Conservation (phyloP, 176 grass and related monocot genomes). For the Oropetium thomaeum region DNA sequence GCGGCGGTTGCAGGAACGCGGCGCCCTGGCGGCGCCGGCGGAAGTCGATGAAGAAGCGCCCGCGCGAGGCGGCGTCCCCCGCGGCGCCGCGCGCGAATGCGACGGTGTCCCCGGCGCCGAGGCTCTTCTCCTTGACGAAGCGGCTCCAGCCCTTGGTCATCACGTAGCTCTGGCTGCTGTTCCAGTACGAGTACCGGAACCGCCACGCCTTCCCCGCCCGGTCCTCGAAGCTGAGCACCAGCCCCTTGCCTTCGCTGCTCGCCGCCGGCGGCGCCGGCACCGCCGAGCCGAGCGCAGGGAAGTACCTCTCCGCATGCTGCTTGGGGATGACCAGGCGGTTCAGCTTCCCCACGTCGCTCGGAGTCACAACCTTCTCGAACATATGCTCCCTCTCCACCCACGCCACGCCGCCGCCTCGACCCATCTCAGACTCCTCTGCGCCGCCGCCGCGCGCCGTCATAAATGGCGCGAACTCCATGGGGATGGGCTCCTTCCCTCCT, state of each 20-base stretch:
- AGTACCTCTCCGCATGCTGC: slow-evolving; percentile 91
- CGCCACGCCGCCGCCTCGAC: background rate
- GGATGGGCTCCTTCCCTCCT: background rate
- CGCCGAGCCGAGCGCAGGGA: slow-evolving; percentile 42
- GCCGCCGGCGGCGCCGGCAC: background rate
- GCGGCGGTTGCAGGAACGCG: slow-evolving; percentile 30
- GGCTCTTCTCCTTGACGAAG: slow-evolving; percentile 95
- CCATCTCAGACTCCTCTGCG: slow-evolving; percentile 6
- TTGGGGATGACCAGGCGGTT: slow-evolving; percentile 95
- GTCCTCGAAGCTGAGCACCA: slow-evolving; percentile 90
- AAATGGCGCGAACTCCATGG: slow-evolving; percentile 41
- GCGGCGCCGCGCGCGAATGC: slow-evolving; percentile 53
- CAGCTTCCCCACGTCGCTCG: slow-evolving; percentile 96
- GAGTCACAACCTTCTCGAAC: slow-evolving; percentile 97
- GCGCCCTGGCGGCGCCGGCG: slow-evolving; percentile 44
- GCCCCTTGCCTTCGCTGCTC: slow-evolving; percentile 51
- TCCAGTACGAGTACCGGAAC: slow-evolving; percentile 99
- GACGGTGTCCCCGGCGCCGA: slow-evolving; percentile 86
- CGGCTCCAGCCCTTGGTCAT: slow-evolving; percentile 99
- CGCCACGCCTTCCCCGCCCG: slow-evolving; percentile 68
- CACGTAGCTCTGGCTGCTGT: slow-evolving; percentile 99
- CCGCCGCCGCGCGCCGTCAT: background rate
- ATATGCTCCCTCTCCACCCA: slow-evolving; percentile 86
- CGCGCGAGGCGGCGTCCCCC: slow-evolving; percentile 30
- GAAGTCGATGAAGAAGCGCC: slow-evolving; percentile 85